A percentile compares a stretch with the other conserved stretches of the same genome.
Evolutionary conservation across 352 stramenopile genomes (phyloP).

Genomic region (Pythium scleroteichum): DNA sequence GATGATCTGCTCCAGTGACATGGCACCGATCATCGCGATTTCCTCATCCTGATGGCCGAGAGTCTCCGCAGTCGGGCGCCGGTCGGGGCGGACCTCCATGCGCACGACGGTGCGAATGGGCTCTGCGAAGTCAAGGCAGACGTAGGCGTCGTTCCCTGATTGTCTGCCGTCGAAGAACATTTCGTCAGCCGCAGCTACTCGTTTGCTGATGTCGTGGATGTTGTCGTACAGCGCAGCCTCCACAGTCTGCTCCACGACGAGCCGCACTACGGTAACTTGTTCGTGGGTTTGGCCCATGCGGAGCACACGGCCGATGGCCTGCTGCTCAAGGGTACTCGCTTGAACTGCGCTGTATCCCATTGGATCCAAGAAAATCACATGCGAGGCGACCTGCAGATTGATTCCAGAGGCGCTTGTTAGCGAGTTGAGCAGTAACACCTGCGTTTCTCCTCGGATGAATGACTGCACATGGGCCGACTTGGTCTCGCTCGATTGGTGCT

Average conservation of each 20-base stretch:
- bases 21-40: conserved; percentile 68
- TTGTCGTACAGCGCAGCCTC: conserved; percentile 74
- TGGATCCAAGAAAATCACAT: conserved; percentile 82
- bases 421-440: conserved; percentile 79
- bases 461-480: conserved; percentile 70
- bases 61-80: conserved; percentile 28
- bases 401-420: conserved; percentile 82
- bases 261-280: conserved; percentile 66
- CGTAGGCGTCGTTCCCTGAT: conserved; percentile 44
- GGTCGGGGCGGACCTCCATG: conserved; percentile 39
- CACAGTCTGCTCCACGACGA: conserved; percentile 75
- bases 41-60: conserved; percentile 43
- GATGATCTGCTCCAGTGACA: conserved; percentile 77
- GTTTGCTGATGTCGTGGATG: conserved; percentile 57
- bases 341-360: conserved; percentile 71
- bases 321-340: conserved; percentile 73
- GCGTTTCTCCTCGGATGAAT: conserved; percentile 63
- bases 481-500: conserved; percentile 74
- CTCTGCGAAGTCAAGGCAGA: conserved; percentile 54
- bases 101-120: conserved; percentile 59
- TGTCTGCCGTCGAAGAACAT: conserved; percentile 73
- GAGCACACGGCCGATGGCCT: conserved; percentile 82
- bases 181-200: conserved; percentile 48
- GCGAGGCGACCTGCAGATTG: conserved; percentile 83
- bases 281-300: conserved; percentile 83